A percentile compares a stretch with the other conserved stretches of the same genome.
Conservation (phyloP, 306 rosid species). For the Citrullus amarus region DNA sequence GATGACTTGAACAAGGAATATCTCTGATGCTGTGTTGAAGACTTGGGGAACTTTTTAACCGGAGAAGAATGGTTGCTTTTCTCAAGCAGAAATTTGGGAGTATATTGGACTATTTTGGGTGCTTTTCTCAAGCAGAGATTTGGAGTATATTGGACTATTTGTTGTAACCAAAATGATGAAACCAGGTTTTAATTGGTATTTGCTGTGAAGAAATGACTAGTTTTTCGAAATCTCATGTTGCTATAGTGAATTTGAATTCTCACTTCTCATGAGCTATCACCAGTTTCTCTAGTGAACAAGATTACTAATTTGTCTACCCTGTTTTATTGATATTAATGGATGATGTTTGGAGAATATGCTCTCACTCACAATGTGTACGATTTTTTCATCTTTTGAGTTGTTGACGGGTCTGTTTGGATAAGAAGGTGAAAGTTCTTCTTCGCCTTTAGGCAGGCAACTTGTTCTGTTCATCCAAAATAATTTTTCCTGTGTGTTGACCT, state of each 20-base stretch:
- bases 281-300: neutral
- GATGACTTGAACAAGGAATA: slow-evolving; percentile 37
- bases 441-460: too few relatives aligned
- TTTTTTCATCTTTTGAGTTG: too few relatives aligned
- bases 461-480: too few relatives aligned
- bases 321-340: neutral
- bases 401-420: too few relatives aligned
- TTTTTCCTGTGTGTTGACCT: too few relatives aligned
- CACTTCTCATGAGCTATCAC: neutral
- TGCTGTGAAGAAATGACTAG: neutral
- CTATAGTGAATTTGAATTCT: neutral
- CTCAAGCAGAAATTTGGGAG: neutral
- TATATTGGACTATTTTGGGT: neutral
- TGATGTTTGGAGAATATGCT: neutral
- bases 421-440: too few relatives aligned
- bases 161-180: neutral
- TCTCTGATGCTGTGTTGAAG: slow-evolving; percentile 19
- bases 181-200: neutral
- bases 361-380: neutral
- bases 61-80: neutral
- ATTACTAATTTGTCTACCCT: neutral
- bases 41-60: neutral
- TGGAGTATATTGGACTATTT: neutral
- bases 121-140: slow-evolving; percentile 2
- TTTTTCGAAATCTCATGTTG: neutral